phyloP scores from a whole-genome alignment of 2,329 filamentous ascomycete genomes.

The Penicillium sp. region DNA sequence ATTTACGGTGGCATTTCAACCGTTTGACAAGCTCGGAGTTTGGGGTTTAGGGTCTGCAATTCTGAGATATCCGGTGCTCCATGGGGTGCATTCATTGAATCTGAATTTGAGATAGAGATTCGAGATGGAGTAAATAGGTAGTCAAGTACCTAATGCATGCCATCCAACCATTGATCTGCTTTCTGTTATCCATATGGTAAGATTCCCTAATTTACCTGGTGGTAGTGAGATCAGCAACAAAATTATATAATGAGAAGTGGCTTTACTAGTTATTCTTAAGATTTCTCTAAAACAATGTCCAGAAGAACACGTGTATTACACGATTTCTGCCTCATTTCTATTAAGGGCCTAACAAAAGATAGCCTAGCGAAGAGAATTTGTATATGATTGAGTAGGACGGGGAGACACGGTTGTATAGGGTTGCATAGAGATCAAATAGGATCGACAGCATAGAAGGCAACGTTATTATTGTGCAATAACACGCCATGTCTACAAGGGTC shows the following conservation, averaged over 20 bases:
- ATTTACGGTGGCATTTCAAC: constrained; percentile 12
- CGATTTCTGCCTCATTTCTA: too few relatives aligned
- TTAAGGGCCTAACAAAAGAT: too few relatives aligned
- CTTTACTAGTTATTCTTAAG: too few relatives aligned
- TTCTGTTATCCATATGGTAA: not conserved
- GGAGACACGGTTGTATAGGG: too few relatives aligned
- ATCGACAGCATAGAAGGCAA: too few relatives aligned
- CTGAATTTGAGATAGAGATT: not conserved
- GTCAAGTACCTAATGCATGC: constrained; percentile 1
- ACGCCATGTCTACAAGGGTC: not conserved
- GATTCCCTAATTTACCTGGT: not conserved
- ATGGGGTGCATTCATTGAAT: not conserved
- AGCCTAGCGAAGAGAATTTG: too few relatives aligned
- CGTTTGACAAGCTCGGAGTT: constrained; percentile 23
- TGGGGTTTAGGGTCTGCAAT: constrained; percentile 9
- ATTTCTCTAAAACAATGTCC: too few relatives aligned
- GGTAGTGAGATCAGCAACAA: too few relatives aligned
- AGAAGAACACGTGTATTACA: too few relatives aligned
- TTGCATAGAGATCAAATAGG: not conserved
- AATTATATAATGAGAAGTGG: too few relatives aligned
- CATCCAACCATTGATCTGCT: not conserved
- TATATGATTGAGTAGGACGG: too few relatives aligned
- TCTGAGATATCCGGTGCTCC: constrained; percentile 14
- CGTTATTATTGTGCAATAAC: too few relatives aligned
- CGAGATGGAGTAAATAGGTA: not conserved